phyloP scores from a whole-genome alignment of 495 filamentous ascomycete genomes.

The Hypoxylon subgilvum region DNA sequence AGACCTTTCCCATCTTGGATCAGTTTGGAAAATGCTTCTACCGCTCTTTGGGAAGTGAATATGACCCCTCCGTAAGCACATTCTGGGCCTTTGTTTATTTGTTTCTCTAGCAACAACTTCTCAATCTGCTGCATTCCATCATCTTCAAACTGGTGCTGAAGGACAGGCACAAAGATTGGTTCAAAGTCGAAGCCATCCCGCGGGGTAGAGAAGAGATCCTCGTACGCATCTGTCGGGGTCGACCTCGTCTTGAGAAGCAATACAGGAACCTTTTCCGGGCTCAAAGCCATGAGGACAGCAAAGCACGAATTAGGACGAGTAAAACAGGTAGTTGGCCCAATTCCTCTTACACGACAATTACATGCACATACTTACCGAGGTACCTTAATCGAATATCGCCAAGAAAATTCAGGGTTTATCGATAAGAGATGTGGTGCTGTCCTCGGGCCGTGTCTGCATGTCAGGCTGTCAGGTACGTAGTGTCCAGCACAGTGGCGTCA shows the following conservation, averaged over 20 bases:
- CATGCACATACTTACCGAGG: too few species aligned
- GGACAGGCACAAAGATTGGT: constrained; percentile 81
- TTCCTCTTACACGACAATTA: too few species aligned
- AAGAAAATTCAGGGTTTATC: constrained; percentile 41
- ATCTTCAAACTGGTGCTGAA: constrained; percentile 69
- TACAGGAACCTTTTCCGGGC: constrained; percentile 57
- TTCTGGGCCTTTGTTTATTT: constrained; percentile 41
- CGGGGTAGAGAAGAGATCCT: constrained; percentile 67
- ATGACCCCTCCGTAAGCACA: constrained; percentile 79
- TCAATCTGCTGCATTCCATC: constrained; percentile 50
- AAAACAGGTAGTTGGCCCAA: background rate
- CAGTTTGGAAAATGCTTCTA: constrained; percentile 80
- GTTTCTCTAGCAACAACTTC: constrained; percentile 40
- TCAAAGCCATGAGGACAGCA: constrained; percentile 7
- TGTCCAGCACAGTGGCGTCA: constrained; percentile 18
- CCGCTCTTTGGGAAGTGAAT: constrained; percentile 92
- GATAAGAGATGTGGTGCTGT: constrained; percentile 34
- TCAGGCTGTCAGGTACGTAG: too few species aligned
- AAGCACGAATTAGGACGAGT: background rate
- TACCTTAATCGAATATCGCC: constrained; percentile 10
- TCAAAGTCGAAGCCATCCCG: constrained; percentile 53
- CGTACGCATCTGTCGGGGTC: constrained; percentile 76
- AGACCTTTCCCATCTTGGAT: constrained; percentile 57
- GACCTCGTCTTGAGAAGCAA: constrained; percentile 90
- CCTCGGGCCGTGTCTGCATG: constrained; percentile 15